These are phyloP conservation scores for Pseudonitzschia pungens DNA, from an alignment of 108 stramenopile species.

Conservation along the genomic window DNA sequence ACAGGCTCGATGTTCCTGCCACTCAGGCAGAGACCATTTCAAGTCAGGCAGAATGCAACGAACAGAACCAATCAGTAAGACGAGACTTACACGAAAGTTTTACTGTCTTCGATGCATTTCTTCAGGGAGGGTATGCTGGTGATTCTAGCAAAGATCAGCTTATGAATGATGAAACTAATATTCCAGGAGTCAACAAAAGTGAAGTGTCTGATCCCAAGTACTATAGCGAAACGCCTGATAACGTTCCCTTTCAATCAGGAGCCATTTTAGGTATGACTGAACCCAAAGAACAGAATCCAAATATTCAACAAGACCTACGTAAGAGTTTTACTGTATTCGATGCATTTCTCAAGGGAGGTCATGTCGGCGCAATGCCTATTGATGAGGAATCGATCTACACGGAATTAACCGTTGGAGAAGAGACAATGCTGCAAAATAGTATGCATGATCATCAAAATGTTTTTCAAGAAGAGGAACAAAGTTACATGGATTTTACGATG, in stretches of 20 bases:
- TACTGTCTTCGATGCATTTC: constrained; percentile 29
- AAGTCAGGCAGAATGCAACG: neutral
- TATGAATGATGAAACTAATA: too few relatives aligned
- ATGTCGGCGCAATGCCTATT: neutral
- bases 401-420: constrained; percentile 29
- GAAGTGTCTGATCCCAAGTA: too few relatives aligned
- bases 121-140: constrained; percentile 1
- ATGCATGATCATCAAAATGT: neutral
- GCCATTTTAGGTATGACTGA: neutral
- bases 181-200: too few relatives aligned
- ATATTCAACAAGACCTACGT: constrained; percentile 21
- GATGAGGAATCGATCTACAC: constrained; percentile 23
- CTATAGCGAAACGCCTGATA: too few relatives aligned
- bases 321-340: constrained; percentile 38
- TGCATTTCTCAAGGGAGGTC: constrained; percentile 19
- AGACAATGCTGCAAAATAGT: neutral
- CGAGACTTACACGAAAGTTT: constrained; percentile 29
- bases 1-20: neutral
- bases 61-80: neutral
- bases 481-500: constrained; percentile 35
- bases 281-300: neutral
- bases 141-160: neutral
- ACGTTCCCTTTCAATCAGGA: neutral
- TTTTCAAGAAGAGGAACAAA: constrained; percentile 12
- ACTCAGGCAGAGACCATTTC: neutral